Conservation (phyloP, 306 rosid species). For the Citrullus colocynthis region DNA sequence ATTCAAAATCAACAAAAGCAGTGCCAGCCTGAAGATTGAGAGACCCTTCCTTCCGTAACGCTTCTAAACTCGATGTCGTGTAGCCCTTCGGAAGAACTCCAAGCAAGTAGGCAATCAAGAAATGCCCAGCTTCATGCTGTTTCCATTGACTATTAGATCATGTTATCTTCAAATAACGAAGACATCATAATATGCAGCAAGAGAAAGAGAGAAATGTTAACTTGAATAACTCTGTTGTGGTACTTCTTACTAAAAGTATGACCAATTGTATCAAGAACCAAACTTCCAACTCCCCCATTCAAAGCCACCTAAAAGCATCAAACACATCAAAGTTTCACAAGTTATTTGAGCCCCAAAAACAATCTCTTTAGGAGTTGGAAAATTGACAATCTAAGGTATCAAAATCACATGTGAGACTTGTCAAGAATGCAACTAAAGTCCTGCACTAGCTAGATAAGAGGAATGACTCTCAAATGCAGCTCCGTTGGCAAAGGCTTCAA, state of each 20-base stretch:
- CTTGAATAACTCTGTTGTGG: constrained; percentile 83
- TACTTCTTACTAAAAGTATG: constrained; percentile 71
- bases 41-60: constrained; percentile 72
- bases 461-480: too few relatives aligned
- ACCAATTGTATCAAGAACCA: constrained; percentile 81
- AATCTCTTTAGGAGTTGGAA: too few relatives aligned
- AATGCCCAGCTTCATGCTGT: constrained; percentile 99
- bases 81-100: constrained; percentile 86
- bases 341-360: too few relatives aligned
- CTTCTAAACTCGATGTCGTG: constrained; percentile 68
- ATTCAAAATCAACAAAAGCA: constrained; percentile 80
- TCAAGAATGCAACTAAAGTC: too few relatives aligned
- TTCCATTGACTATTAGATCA: neutral
- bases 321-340: too few relatives aligned
- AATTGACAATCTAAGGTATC: too few relatives aligned
- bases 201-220: constrained; percentile 19
- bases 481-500: too few relatives aligned
- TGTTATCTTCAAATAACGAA: neutral
- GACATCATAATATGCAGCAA: neutral
- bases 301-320: constrained; percentile 38
- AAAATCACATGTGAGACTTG: too few relatives aligned
- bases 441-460: too few relatives aligned
- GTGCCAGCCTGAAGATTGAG: constrained; percentile 98
- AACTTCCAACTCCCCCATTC: constrained; percentile 69
- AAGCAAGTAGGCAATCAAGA: constrained; percentile 73